Evolutionary conservation across 1,284 basidiomycete species (phyloP), one percentile per base, ranked within the genome.

Genomic region (Dichomitus squalens): DNA sequence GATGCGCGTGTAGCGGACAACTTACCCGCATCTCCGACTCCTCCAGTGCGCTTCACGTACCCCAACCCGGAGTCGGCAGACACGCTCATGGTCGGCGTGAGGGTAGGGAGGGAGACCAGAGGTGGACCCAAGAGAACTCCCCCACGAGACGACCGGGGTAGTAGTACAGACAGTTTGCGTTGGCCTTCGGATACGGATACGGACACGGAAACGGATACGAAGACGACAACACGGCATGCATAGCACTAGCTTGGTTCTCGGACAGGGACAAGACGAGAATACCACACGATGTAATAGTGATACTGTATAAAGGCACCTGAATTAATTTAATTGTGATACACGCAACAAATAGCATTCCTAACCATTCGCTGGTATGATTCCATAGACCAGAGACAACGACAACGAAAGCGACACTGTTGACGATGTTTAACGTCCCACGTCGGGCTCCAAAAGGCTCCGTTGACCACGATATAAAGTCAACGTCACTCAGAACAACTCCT

Each of bases 401-500:
- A 29, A 44, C 41, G 16, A 29, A 27, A 11, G 23, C 21, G 25
- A 11, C 40, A 23, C 3, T n/a, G n/a, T n/a, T n/a, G n/a, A n/a
- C n/a, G n/a, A n/a, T n/a, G n/a, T n/a, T n/a, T n/a, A n/a, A n/a
- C n/a, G n/a, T n/a, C n/a, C n/a, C n/a, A n/a, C n/a, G n/a, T n/a
- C n/a, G n/a, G n/a, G n/a, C n/a, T n/a, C n/a, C n/a, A n/a, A n/a
- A n/a, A n/a, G n/a, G n/a, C n/a, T n/a, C n/a, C n/a, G n/a, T n/a
- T n/a, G n/a, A 29, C 20, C 4, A 47, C 3, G 29, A 29, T 27
- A 18, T n/a, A n/a, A 25, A 29, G 8, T 14, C 16, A n/a, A 33
- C 12, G 12, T 44, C 18, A 29, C 29, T 68, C 69, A 88, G 68
- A 85, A 85, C 61, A 87, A 62, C 60, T 89, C 87, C 62, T 90